A percentile compares a stretch with the other conserved stretches of the same genome.
Evolutionary conservation across 148 eudicot species (phyloP).

Genomic region (Polygonum aviculare): DNA sequence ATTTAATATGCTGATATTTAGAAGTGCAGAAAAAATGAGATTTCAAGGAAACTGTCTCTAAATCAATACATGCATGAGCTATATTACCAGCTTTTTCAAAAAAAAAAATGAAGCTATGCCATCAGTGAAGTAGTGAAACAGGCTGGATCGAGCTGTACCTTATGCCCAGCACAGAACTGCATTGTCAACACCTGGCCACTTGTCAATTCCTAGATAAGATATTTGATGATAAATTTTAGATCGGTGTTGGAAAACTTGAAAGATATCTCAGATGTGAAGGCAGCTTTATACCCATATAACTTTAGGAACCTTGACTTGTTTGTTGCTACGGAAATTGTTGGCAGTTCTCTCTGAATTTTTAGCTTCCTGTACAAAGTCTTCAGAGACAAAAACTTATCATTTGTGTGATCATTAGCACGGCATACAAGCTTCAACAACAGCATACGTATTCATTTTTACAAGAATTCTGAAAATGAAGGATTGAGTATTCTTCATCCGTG

Average conservation of each 20-base stretch:
- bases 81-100: neutral
- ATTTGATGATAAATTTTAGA: neutral
- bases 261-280: neutral
- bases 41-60: neutral
- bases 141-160: conserved; percentile 26
- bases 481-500: neutral
- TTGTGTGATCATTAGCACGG: neutral
- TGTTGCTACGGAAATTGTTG: conserved; percentile 44
- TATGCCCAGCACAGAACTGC: conserved; percentile 72
- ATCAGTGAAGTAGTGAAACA: neutral
- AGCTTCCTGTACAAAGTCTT: conserved; percentile 84
- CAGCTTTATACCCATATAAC: conserved; percentile 50
- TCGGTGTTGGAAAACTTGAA: neutral
- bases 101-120: neutral
- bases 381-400: neutral
- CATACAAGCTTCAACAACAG: neutral
- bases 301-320: conserved; percentile 53
- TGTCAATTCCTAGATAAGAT: conserved; percentile 57
- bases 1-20: neutral
- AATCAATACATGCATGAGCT: neutral
- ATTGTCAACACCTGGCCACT: conserved; percentile 75
- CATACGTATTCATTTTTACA: neutral
- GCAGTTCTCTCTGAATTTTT: conserved; percentile 78
- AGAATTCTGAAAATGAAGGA: neutral
- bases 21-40: neutral